These are phyloP conservation scores for Jamesozyma piceae DNA, from an alignment of 805 yeast genomes.

Conservation along the genomic window DNA sequence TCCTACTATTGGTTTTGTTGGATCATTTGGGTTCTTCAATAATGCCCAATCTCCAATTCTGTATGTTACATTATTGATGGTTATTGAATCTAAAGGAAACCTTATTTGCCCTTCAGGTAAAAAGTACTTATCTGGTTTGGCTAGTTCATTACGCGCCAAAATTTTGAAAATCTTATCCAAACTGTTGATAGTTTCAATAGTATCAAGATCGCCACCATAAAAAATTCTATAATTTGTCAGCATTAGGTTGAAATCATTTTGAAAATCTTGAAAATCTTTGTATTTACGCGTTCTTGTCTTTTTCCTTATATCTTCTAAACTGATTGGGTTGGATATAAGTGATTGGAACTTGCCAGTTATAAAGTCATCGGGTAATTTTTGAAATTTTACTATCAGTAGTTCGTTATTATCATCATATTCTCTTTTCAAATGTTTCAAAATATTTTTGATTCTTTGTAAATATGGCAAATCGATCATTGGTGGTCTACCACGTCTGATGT, in stretches of 20 bases:
- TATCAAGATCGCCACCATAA: constrained; percentile 47
- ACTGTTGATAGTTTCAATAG: constrained; percentile 48
- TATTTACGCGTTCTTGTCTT: constrained; percentile 80
- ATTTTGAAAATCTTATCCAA: constrained; percentile 55
- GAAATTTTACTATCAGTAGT: constrained; percentile 57
- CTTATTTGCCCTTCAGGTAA: constrained; percentile 51
- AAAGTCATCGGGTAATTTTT: constrained; percentile 63
- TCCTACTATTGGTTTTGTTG: constrained; percentile 81
- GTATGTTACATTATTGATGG: constrained; percentile 61
- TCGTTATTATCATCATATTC: constrained; percentile 45
- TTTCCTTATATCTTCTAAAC: constrained; percentile 64
- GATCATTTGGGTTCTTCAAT: constrained; percentile 78
- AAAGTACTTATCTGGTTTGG: constrained; percentile 72
- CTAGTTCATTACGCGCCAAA: constrained; percentile 57
- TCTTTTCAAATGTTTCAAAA: constrained; percentile 72
- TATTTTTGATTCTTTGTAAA: constrained; percentile 83
- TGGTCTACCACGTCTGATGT: constrained; percentile 31
- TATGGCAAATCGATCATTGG: constrained; percentile 37
- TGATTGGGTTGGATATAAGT: constrained; percentile 48
- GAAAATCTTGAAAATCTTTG: constrained; percentile 61
- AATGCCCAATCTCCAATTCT: constrained; percentile 96
- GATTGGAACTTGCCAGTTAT: constrained; percentile 38
- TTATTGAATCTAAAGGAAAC: constrained; percentile 67
- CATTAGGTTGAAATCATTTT: constrained; percentile 67
- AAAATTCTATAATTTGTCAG: constrained; percentile 63